phyloP scores from a whole-genome alignment of 495 filamentous ascomycete genomes.

The Hypomontagnella submonticulosa region DNA sequence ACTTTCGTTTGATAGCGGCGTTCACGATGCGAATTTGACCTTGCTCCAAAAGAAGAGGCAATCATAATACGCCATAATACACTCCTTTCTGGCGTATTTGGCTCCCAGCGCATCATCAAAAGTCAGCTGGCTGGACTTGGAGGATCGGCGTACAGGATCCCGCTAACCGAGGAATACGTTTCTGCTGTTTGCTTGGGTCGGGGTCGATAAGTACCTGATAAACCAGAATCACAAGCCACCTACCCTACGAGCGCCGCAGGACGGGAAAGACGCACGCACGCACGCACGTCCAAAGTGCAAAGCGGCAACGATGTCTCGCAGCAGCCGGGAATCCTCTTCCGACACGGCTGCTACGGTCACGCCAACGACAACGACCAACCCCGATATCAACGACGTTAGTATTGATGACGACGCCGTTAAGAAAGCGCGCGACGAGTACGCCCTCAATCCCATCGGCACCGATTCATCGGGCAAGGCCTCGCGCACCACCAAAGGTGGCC shows the following conservation, averaged over 20 bases:
- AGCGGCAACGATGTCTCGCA: constrained; percentile 27
- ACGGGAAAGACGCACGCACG: constrained; percentile 22
- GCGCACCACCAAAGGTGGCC: constrained; percentile 27
- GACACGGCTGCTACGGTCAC: constrained; percentile 5
- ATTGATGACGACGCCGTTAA: constrained; percentile 23
- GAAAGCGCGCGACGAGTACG: constrained; percentile 36
- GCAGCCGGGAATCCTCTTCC: constrained; percentile 14
- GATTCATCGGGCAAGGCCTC: constrained; percentile 30
- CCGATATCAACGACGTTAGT: constrained; percentile 2
- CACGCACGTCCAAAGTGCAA: not conserved
- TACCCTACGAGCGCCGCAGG: constrained; percentile 13
- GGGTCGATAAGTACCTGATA: no score
- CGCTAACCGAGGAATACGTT: no score
- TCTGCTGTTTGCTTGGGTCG: no score
- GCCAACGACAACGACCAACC: constrained; percentile 10
- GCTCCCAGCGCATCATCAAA: not conserved
- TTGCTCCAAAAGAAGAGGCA: not conserved
- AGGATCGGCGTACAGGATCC: constrained; percentile 24
- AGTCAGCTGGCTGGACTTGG: constrained; percentile 34
- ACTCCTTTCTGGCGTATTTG: constrained; percentile 6
- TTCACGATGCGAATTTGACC: constrained; percentile 24
- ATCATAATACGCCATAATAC: constrained; percentile 8
- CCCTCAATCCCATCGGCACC: constrained; percentile 29
- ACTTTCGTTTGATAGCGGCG: not conserved
- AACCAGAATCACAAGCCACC: constrained; percentile 3